A percentile compares a stretch with the other conserved stretches of the same genome.
These are phyloP conservation scores for Trichaptum fuscoviolaceum DNA, from an alignment of 768 basidiomycete genomes.

Conservation along the genomic window DNA sequence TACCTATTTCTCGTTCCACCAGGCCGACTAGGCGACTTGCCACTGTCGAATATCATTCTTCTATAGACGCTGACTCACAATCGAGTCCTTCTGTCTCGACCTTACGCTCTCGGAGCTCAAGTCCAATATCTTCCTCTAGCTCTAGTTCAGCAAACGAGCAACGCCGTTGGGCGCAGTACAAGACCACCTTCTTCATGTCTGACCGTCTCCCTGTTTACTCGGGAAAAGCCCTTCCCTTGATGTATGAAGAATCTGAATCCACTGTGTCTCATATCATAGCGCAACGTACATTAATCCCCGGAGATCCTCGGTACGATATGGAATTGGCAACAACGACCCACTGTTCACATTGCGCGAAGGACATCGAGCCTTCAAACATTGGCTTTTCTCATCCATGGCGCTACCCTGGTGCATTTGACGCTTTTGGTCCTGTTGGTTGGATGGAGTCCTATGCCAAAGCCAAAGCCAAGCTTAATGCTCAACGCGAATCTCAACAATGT, in stretches of 20 bases:
- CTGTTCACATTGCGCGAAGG: background rate
- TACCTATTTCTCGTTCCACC: conserved; percentile 12
- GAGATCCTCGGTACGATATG: background rate
- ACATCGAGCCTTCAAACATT: background rate
- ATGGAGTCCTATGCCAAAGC: background rate
- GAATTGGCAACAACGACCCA: background rate
- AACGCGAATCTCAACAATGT: background rate
- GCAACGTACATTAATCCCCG: too few species aligned
- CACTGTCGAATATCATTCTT: conserved; percentile 1
- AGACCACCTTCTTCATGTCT: conserved; percentile 53
- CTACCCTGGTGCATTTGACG: conserved; percentile 10
- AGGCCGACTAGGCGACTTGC: conserved; percentile 8
- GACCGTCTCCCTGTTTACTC: conserved; percentile 49
- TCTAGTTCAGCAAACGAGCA: conserved; percentile 7
- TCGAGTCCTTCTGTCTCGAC: conserved; percentile 1
- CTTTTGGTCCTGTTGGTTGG: conserved; percentile 5
- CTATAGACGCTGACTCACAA: conserved; percentile 4
- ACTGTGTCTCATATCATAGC: conserved; percentile 29
- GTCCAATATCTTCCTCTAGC: background rate
- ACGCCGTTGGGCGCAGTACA: conserved; percentile 60
- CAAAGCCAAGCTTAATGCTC: background rate
- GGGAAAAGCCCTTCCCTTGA: conserved; percentile 32
- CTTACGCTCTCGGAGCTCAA: conserved; percentile 9
- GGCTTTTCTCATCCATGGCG: conserved; percentile 10
- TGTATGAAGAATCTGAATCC: conserved; percentile 17